Conservation (phyloP, 1,139 yeast species). For the Spencermartinsiella ligniputridi region DNA sequence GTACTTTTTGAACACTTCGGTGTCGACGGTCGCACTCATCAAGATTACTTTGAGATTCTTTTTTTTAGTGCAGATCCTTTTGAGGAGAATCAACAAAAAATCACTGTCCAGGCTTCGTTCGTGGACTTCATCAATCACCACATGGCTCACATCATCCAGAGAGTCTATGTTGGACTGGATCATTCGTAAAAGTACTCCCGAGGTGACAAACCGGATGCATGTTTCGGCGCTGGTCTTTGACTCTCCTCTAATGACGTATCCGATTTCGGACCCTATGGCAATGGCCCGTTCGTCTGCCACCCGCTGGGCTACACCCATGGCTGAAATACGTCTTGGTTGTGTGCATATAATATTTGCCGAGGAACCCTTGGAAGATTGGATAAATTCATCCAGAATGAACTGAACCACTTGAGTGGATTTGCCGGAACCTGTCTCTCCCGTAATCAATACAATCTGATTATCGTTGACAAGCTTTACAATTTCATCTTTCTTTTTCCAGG, state of each 20-base stretch:
- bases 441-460: slow-evolving; percentile 67
- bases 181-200: slow-evolving; percentile 87
- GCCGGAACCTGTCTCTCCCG: slow-evolving; percentile 98
- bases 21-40: slow-evolving; percentile 94
- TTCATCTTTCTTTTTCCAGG: slow-evolving; percentile 64
- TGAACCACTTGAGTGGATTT: slow-evolving; percentile 92
- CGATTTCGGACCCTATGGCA: slow-evolving; percentile 71
- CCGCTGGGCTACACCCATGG: slow-evolving; percentile 91
- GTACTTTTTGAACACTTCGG: slow-evolving; percentile 60
- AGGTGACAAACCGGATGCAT: slow-evolving; percentile 78
- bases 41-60: slow-evolving; percentile 59
- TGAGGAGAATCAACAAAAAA: slow-evolving; percentile 71
- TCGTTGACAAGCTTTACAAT: slow-evolving; percentile 53
- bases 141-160: slow-evolving; percentile 57
- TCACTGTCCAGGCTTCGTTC: slow-evolving; percentile 93
- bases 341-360: slow-evolving; percentile 70
- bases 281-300: slow-evolving; percentile 78
- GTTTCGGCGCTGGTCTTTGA: slow-evolving; percentile 60
- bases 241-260: slow-evolving; percentile 89
- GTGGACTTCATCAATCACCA: slow-evolving; percentile 92
- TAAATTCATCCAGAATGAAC: slow-evolving; percentile 63
- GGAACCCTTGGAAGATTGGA: slow-evolving; percentile 39
- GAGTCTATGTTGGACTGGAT: slow-evolving; percentile 47
- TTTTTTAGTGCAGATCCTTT: slow-evolving; percentile 36
- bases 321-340: slow-evolving; percentile 93